Percentiles rank a stretch among this genome's conserved stretches.
Evolutionary conservation across 1,139 yeast genomes (phyloP).

Genomic region (Pichia cactophila): DNA sequence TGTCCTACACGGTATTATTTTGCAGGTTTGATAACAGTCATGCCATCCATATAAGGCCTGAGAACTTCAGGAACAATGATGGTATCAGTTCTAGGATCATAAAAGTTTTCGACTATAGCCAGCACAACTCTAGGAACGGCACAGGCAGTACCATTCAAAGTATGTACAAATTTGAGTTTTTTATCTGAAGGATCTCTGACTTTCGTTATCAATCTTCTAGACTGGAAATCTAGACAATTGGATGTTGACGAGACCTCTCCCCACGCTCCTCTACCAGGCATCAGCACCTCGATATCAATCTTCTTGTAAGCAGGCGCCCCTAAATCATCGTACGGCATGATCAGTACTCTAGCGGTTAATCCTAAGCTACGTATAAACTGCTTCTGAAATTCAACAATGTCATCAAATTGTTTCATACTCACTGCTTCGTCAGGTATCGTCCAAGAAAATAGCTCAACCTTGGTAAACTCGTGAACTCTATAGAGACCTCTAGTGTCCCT

Average conservation of each 20-base stretch:
- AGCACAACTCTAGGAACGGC: constrained; percentile 90
- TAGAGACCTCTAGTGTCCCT: constrained; percentile 86
- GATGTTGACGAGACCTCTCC: constrained; percentile 92
- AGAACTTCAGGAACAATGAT: constrained; percentile 64
- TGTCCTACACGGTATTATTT: no score
- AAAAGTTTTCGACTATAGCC: constrained; percentile 80
- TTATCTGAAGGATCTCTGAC: constrained; percentile 29
- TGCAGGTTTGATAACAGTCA: constrained; percentile 5
- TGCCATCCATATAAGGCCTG: constrained; percentile 59
- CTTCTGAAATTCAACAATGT: constrained; percentile 57
- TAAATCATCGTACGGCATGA: constrained; percentile 85
- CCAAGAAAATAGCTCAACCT: constrained; percentile 89
- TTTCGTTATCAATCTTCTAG: constrained; percentile 72
- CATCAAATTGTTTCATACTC: constrained; percentile 49
- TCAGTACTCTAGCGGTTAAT: constrained; percentile 68
- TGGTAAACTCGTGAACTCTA: constrained; percentile 96
- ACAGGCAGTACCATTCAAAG: constrained; percentile 92
- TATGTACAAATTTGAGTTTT: constrained; percentile 52
- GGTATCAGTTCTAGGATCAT: constrained; percentile 49
- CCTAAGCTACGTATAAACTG: constrained; percentile 62
- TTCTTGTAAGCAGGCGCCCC: constrained; percentile 93
- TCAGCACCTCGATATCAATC: constrained; percentile 95
- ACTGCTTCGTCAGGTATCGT: constrained; percentile 34
- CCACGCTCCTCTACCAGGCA: constrained; percentile 93
- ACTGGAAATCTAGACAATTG: constrained; percentile 87